phyloP scores from a whole-genome alignment of 106 monocot genomes.

The Platanthera guangdongensis region DNA sequence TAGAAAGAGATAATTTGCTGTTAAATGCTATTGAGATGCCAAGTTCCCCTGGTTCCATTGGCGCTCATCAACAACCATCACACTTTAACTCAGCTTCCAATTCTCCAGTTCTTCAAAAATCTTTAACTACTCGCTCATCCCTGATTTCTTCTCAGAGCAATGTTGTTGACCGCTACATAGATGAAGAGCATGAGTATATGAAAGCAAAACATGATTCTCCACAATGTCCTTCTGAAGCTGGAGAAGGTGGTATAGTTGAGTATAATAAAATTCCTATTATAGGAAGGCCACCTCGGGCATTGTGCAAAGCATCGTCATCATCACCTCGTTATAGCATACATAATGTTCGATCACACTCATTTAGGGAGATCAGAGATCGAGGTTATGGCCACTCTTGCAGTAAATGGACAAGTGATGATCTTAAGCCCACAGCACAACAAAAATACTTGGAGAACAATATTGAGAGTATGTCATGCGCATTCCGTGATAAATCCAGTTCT shows the following conservation, averaged over 20 bases:
- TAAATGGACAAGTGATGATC: conserved; percentile 5
- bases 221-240: conserved; percentile 8
- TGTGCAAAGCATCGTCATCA: conserved; percentile 41
- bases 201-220: conserved; percentile 12
- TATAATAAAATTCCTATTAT: conserved; percentile 26
- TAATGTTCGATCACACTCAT: conserved; percentile 26
- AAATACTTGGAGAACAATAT: conserved; percentile 18
- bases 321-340: conserved; percentile 37
- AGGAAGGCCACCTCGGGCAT: conserved; percentile 49
- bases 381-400: not conserved
- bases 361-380: conserved; percentile 32
- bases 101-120: conserved; percentile 38
- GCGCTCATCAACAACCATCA: conserved; percentile 21
- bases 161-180: conserved; percentile 41
- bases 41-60: conserved; percentile 23
- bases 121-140: conserved; percentile 22
- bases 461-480: conserved; percentile 16
- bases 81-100: conserved; percentile 22
- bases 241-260: conserved; percentile 19
- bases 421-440: conserved; percentile 13
- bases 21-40: conserved; percentile 20
- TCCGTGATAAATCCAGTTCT: conserved; percentile 17
- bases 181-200: conserved; percentile 31
- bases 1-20: conserved; percentile 14
- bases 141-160: conserved; percentile 14